phyloP scores from a whole-genome alignment of 2,329 filamentous ascomycete species.

The Decorospora gaudefroyi region DNA sequence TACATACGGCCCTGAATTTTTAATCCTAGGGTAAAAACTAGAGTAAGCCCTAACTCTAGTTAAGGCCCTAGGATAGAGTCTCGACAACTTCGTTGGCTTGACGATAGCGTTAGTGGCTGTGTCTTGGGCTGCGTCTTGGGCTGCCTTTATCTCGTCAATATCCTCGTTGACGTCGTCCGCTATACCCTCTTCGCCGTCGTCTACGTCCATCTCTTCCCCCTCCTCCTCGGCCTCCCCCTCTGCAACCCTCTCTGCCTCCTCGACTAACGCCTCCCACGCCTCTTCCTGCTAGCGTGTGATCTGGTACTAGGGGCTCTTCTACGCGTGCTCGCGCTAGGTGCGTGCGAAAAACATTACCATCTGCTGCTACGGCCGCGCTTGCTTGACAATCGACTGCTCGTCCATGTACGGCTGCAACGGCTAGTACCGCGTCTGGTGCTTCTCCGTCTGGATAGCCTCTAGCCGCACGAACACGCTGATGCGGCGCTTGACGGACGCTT shows the following conservation, averaged over 20 bases:
- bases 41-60: no score
- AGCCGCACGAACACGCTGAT: slow-evolving; percentile 20
- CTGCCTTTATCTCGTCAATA: no score
- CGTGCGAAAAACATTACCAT: slow-evolving; percentile 28
- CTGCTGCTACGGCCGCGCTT: slow-evolving; percentile 17
- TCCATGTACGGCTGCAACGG: no score
- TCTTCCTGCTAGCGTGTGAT: slow-evolving; percentile 17
- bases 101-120: no score
- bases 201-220: no score
- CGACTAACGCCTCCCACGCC: slow-evolving; percentile 15
- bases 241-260: slow-evolving; percentile 14
- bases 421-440: slow-evolving; percentile 22
- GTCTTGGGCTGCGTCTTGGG: no score
- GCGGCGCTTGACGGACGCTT: slow-evolving; percentile 12
- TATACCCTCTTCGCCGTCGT: no score
- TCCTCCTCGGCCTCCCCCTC: no score
- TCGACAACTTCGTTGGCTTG: slow-evolving; percentile 7
- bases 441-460: slow-evolving; percentile 25
- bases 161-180: no score
- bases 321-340: slow-evolving; percentile 13
- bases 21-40: no score
- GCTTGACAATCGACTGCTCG: slow-evolving; percentile 12
- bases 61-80: no score
- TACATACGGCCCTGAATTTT: no score
- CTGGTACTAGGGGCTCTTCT: slow-evolving; percentile 16